These are phyloP conservation scores for Lablab purpureus DNA, from an alignment of 306 rosid species.

Conservation along the genomic window DNA sequence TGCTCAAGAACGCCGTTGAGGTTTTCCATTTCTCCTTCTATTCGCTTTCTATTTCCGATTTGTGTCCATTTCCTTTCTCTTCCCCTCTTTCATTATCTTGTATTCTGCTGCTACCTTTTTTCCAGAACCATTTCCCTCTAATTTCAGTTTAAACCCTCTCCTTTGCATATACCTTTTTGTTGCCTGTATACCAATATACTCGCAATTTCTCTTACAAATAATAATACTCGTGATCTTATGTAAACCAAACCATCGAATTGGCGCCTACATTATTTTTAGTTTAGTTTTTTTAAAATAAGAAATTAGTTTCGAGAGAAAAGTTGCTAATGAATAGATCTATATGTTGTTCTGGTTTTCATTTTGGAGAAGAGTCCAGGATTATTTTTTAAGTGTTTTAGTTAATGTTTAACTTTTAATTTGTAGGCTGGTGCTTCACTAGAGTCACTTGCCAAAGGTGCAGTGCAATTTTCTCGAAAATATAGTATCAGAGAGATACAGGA, in stretches of 20 bases:
- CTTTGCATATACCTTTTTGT: neutral
- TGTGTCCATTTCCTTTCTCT: neutral
- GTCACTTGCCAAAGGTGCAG: conserved; percentile 98
- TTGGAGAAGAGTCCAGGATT: conserved; percentile 11
- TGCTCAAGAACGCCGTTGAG: conserved; percentile 91
- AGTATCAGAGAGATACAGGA: conserved; percentile 78
- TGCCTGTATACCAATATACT: neutral
- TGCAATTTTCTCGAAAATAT: conserved; percentile 84
- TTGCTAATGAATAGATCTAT: neutral
- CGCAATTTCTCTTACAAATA: neutral
- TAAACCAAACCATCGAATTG: neutral
- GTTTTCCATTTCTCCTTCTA: conserved; percentile 44
- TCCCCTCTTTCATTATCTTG: neutral
- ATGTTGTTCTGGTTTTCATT: neutral
- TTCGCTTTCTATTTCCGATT: neutral
- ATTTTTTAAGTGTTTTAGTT: conserved; percentile 36
- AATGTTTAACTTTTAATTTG: conserved; percentile 42
- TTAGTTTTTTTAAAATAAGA: neutral
- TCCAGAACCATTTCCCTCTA: neutral
- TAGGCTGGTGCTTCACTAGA: conserved; percentile 99
- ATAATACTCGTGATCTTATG: too few relatives aligned
- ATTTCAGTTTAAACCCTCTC: neutral
- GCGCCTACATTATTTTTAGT: neutral
- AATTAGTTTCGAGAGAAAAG: neutral
- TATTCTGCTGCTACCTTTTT: neutral